Evolutionary conservation across 148 eudicot species (phyloP).

Genomic region (Silene latifolia): DNA sequence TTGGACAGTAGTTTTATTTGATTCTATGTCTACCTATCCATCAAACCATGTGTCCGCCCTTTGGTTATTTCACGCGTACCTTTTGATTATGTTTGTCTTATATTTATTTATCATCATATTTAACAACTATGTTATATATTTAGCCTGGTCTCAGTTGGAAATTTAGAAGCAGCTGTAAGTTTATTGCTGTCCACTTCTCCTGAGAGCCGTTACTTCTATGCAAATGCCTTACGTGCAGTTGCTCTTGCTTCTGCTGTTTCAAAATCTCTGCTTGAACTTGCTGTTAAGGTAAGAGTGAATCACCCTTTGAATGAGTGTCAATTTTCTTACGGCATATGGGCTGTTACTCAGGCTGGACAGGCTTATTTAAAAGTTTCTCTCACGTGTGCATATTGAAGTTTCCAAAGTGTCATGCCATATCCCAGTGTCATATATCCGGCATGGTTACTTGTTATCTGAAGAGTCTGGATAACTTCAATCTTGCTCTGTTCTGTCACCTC

Average conservation of each 20-base stretch:
- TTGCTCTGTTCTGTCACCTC: neutral
- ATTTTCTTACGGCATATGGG: neutral
- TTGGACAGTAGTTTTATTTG: no score
- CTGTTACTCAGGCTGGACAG: neutral
- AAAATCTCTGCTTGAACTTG: constrained; percentile 81
- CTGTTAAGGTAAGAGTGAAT: constrained; percentile 71
- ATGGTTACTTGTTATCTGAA: neutral
- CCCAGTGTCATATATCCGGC: neutral
- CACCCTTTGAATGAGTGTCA: neutral
- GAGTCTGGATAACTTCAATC: neutral
- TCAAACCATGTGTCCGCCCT: neutral
- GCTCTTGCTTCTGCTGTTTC: constrained; percentile 99
- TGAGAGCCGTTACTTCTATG: constrained; percentile 83
- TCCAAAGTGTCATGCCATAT: neutral
- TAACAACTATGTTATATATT: constrained; percentile 18
- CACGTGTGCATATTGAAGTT: neutral
- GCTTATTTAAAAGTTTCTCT: neutral
- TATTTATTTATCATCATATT: neutral
- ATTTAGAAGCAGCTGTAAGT: constrained; percentile 93
- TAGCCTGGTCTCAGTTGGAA: constrained; percentile 92
- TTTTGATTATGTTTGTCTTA: neutral
- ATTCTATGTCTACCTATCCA: neutral
- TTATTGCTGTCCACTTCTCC: constrained; percentile 94
- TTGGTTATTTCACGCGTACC: neutral
- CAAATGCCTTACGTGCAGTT: constrained; percentile 93